These are phyloP conservation scores for Citrus reticulata DNA, from an alignment of 345 rosid genomes.

Conservation along the genomic window DNA sequence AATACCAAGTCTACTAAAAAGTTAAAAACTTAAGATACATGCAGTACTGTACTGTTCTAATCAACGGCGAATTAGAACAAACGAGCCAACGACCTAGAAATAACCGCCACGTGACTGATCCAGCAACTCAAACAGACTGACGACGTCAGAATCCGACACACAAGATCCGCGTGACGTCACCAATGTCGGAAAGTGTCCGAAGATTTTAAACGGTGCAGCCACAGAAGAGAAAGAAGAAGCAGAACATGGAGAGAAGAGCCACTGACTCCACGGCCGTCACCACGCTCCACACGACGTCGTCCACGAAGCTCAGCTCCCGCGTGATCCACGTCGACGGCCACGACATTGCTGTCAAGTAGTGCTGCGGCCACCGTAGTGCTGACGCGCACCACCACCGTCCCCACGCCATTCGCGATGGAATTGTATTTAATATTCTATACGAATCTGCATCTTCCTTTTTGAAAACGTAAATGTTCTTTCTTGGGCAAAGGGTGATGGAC, in stretches of 20 bases:
- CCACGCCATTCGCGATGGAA: conserved; percentile 20
- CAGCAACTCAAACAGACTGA: too few relatives aligned
- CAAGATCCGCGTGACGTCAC: neutral
- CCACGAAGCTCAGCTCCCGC: conserved; percentile 35
- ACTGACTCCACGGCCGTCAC: conserved; percentile 79
- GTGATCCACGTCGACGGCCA: conserved; percentile 30
- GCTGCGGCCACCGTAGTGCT: conserved; percentile 23
- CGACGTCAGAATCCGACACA: neutral
- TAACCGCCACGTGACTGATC: neutral
- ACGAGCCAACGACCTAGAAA: neutral
- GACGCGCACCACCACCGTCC: conserved; percentile 29
- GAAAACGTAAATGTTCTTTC: too few relatives aligned
- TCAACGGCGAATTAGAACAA: too few relatives aligned
- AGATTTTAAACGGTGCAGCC: conserved; percentile 64
- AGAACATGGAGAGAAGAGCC: conserved; percentile 81
- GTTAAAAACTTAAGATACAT: too few relatives aligned
- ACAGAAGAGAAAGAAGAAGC: conserved; percentile 84
- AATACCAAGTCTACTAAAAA: too few relatives aligned
- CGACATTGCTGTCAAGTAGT: too few relatives aligned
- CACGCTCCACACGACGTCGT: conserved; percentile 67
- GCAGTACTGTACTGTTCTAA: too few relatives aligned
- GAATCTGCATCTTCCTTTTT: too few relatives aligned
- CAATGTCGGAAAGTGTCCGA: neutral
- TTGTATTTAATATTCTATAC: too few relatives aligned
- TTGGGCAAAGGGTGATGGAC: neutral